A percentile compares a stretch with the other conserved stretches of the same genome.
Evolutionary conservation across 495 filamentous ascomycete genomes (phyloP).

Genomic region (Hypoxylon subgilvum): DNA sequence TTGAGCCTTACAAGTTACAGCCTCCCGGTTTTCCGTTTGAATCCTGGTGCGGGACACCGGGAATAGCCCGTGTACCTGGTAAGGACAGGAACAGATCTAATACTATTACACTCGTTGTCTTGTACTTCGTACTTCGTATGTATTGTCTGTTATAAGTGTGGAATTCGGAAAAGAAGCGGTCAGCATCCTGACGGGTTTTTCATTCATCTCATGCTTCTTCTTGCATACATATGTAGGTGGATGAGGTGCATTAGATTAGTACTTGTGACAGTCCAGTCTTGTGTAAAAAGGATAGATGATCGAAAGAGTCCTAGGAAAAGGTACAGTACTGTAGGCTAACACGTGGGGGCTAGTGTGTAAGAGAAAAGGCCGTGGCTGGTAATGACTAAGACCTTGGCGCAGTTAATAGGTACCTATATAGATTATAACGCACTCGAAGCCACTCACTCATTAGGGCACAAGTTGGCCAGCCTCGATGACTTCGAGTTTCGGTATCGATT

Average conservation of each 20-base stretch:
- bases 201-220: constrained; percentile 3
- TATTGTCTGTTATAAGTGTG: neutral
- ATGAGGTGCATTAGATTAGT: constrained; percentile 19
- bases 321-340: too few relatives aligned
- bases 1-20: constrained; percentile 14
- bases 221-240: constrained; percentile 3
- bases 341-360: neutral
- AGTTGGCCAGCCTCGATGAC: too few relatives aligned
- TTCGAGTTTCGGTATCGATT: neutral
- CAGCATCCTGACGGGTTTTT: constrained; percentile 21
- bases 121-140: neutral
- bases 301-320: neutral
- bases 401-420: too few relatives aligned
- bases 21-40: constrained; percentile 37
- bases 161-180: constrained; percentile 24
- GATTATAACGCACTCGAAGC: constrained; percentile 1
- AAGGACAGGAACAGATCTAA: constrained; percentile 25
- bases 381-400: neutral
- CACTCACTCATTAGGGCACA: too few relatives aligned
- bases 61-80: constrained; percentile 23
- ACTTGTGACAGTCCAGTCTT: constrained; percentile 3
- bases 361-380: constrained; percentile 26
- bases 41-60: constrained; percentile 22
- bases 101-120: constrained; percentile 17
- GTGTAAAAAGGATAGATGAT: constrained; percentile 8